These are phyloP conservation scores for Stylosanthes scabra DNA, from an alignment of 331 rosid genomes.

Conservation along the genomic window DNA sequence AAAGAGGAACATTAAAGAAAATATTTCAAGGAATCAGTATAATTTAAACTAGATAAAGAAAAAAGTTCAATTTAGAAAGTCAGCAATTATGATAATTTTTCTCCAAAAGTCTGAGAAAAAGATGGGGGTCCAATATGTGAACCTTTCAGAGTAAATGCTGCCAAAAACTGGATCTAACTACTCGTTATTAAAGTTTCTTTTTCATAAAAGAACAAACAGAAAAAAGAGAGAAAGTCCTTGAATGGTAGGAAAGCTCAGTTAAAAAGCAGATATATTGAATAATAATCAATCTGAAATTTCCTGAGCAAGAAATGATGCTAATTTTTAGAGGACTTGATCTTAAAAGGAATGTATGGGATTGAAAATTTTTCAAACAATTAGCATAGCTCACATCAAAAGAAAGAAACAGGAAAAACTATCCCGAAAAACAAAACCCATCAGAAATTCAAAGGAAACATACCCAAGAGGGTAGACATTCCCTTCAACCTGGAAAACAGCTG, in stretches of 20 bases:
- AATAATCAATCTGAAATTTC: constrained; percentile 10
- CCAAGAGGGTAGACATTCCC: constrained; percentile 95
- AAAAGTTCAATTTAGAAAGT: constrained; percentile 27
- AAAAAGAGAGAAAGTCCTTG: constrained; percentile 4
- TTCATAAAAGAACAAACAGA: background rate
- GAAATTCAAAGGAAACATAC: constrained; percentile 43
- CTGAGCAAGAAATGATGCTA: background rate
- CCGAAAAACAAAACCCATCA: constrained; percentile 1
- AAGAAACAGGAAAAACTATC: background rate
- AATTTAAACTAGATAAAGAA: background rate
- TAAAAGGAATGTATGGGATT: background rate
- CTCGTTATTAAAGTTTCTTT: background rate
- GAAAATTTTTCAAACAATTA: constrained; percentile 1
- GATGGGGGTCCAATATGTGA: constrained; percentile 21
- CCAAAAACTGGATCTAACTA: background rate
- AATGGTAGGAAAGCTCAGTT: constrained; percentile 12
- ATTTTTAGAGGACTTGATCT: constrained; percentile 15
- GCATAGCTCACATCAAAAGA: background rate
- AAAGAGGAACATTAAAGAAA: constrained; percentile 1
- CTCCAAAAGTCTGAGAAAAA: background rate
- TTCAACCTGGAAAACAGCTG: constrained; percentile 61
- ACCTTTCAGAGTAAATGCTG: background rate
- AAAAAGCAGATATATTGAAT: constrained; percentile 5
- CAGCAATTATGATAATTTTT: constrained; percentile 11
- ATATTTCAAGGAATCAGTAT: background rate